phyloP scores from a whole-genome alignment of 1,139 yeast genomes.

The Hansenula lynferdii region DNA sequence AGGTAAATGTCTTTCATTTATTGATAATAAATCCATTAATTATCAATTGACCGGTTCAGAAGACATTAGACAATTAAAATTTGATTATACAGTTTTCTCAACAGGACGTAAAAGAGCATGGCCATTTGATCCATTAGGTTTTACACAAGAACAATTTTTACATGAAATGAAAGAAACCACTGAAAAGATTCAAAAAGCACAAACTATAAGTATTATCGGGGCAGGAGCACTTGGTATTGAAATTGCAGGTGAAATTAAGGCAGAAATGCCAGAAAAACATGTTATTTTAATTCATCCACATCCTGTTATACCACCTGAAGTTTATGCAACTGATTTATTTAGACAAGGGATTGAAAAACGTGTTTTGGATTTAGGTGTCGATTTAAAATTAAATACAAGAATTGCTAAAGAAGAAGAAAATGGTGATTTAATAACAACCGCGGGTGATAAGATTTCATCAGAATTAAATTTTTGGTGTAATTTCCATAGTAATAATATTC shows the following conservation, averaged over 20 bases:
- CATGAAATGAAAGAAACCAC: constrained; percentile 25
- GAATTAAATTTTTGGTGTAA: constrained; percentile 38
- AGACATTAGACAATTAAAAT: constrained; percentile 28
- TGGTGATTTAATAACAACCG: constrained; percentile 17
- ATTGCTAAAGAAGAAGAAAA: constrained; percentile 16
- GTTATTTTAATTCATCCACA: constrained; percentile 24
- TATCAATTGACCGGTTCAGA: constrained; percentile 11
- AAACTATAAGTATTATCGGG: constrained; percentile 24
- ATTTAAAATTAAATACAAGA: constrained; percentile 17
- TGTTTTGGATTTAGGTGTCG: constrained; percentile 31
- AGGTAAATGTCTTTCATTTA: constrained; percentile 34
- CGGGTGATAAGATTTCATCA: constrained; percentile 45
- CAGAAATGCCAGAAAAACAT: constrained; percentile 20
- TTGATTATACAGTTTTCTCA: constrained; percentile 46
- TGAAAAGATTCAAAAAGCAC: constrained; percentile 15
- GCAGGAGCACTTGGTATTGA: constrained; percentile 29
- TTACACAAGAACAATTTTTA: constrained; percentile 20
- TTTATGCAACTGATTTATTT: constrained; percentile 13
- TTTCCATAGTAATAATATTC: constrained; percentile 36
- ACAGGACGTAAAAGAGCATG: constrained; percentile 47
- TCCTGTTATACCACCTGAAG: constrained; percentile 18
- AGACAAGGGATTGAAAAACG: constrained; percentile 33
- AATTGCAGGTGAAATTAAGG: constrained; percentile 27
- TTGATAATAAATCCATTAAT: constrained; percentile 24
- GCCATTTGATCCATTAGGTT: constrained; percentile 48